Evolutionary conservation across 768 basidiomycete species (phyloP).

Genomic region (Hemileccinum impolitum): DNA sequence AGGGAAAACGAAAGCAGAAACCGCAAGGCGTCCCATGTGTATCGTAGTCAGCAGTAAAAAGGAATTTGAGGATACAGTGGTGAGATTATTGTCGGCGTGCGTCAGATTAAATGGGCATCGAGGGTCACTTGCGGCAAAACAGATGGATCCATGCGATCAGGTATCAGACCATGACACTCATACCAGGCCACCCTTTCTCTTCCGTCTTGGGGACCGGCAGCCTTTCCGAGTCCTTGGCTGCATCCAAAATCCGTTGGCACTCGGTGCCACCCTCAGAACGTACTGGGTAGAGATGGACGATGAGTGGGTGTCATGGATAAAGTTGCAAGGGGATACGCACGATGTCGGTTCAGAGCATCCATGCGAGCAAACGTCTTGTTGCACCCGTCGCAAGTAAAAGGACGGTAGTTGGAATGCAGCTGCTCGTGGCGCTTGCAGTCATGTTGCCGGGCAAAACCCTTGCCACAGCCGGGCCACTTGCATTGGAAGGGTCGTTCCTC

Average conservation of each 20-base stretch:
- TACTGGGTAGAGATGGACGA: conserved; percentile 39
- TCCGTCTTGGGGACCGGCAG: conserved; percentile 28
- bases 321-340: conserved; percentile 47
- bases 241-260: conserved; percentile 48
- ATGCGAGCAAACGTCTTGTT: conserved; percentile 90
- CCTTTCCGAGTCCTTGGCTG: conserved; percentile 27
- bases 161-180: conserved; percentile 31
- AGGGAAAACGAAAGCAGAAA: conserved; percentile 17
- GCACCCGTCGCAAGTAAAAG: conserved; percentile 92
- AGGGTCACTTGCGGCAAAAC: conserved; percentile 14
- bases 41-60: conserved; percentile 20
- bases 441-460: conserved; percentile 92
- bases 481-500: conserved; percentile 95
- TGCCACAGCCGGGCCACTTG: conserved; percentile 91
- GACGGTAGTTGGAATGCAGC: conserved; percentile 87
- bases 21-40: conserved; percentile 30
- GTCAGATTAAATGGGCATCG: conserved; percentile 26
- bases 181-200: conserved; percentile 32
- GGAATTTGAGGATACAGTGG: conserved; percentile 15
- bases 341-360: conserved; percentile 91
- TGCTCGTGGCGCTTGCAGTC: conserved; percentile 97
- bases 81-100: conserved; percentile 15
- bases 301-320: not conserved
- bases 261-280: conserved; percentile 82
- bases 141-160: conserved; percentile 5